A percentile compares a stretch with the other conserved stretches of the same genome.
Evolutionary conservation across 306 rosid genomes (phyloP).

Genomic region (Malus sieversii): DNA sequence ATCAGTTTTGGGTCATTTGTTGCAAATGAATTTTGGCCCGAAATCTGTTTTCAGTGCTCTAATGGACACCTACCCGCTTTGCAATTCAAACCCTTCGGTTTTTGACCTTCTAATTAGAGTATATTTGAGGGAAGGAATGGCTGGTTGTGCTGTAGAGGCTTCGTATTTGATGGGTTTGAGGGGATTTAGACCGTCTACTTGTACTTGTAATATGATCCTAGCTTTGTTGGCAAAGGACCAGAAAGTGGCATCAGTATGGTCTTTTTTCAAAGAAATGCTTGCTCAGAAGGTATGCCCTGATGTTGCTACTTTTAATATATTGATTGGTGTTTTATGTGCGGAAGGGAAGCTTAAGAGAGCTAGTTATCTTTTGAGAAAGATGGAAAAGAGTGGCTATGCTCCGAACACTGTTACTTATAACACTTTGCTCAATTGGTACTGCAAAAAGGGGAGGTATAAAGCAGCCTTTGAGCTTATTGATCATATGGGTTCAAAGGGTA

Average conservation of each 20-base stretch:
- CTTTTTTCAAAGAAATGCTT: slow-evolving; percentile 61
- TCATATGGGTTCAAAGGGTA: slow-evolving; percentile 63
- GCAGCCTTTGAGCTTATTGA: slow-evolving; percentile 53
- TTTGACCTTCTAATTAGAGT: slow-evolving; percentile 66
- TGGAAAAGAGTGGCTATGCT: slow-evolving; percentile 53
- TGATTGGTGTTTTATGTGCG: slow-evolving; percentile 50
- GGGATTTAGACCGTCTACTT: slow-evolving; percentile 61
- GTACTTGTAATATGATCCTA: slow-evolving; percentile 70
- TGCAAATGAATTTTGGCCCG: slow-evolving; percentile 36
- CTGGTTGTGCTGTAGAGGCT: slow-evolving; percentile 46
- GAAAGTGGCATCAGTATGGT: slow-evolving; percentile 41
- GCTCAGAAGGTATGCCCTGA: slow-evolving; percentile 43
- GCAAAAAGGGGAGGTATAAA: slow-evolving; percentile 58
- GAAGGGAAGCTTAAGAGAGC: slow-evolving; percentile 60
- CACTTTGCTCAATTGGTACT: slow-evolving; percentile 70
- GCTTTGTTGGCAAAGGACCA: slow-evolving; percentile 51
- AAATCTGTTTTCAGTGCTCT: slow-evolving; percentile 45
- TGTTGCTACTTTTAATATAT: slow-evolving; percentile 56
- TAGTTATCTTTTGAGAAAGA: slow-evolving; percentile 41
- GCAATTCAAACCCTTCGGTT: slow-evolving; percentile 71
- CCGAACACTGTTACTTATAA: slow-evolving; percentile 61
- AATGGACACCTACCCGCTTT: slow-evolving; percentile 64
- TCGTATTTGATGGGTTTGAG: slow-evolving; percentile 51
- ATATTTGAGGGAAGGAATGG: slow-evolving; percentile 50
- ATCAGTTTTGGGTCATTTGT: slow-evolving; percentile 40